Evolutionary conservation across 805 yeast species (phyloP), one percentile per base, ranked within the genome.

Genomic region (Candida golubevii): DNA sequence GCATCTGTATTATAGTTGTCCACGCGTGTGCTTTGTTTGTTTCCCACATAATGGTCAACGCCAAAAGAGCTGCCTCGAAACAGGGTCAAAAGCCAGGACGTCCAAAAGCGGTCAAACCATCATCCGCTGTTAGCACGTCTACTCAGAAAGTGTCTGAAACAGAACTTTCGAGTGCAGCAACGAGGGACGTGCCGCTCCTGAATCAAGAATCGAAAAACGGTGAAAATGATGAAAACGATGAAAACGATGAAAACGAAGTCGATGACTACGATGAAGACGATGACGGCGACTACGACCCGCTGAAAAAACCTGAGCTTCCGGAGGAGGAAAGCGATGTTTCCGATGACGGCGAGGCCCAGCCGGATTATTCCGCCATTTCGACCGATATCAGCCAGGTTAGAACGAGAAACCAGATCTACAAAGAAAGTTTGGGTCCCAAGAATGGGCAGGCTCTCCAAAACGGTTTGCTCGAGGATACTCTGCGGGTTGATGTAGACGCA

Each of bases 321-420:
- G 43, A 35, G 3, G 38, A 38, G 29, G 49, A 50, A 23, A 47
- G 47, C n/a, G 57, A 53, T 33, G 58, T 33, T 6, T 55, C 50
- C n/a, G 65, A 57, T 7, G 57, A 50, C 6, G 57, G 48, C 26
- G 59, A 54, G 7, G 50, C 46, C 9, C 48, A 45, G 30, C 56
- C 58, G 2, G 56, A 54, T 38, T 84, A 84, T 58, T 67, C 77
- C 7, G 63, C 64, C 3, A 77, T 84, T 6, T 85, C 79, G 48
- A 79, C 57, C 55, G 71, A 37, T 57, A 68, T 58, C 11, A 84
- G 88, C 0, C 72, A 83, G 42, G 75, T 87, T 31, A 78, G 79
- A 55, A 87, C 95, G 0, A 71, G 96, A 51, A 72, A 78, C 18
- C 91, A 82, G 50, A 62, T 85, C 38, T 65, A 63, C 27, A 47